phyloP scores from a whole-genome alignment of 805 yeast species.

The Zygoascus tannicola region DNA sequence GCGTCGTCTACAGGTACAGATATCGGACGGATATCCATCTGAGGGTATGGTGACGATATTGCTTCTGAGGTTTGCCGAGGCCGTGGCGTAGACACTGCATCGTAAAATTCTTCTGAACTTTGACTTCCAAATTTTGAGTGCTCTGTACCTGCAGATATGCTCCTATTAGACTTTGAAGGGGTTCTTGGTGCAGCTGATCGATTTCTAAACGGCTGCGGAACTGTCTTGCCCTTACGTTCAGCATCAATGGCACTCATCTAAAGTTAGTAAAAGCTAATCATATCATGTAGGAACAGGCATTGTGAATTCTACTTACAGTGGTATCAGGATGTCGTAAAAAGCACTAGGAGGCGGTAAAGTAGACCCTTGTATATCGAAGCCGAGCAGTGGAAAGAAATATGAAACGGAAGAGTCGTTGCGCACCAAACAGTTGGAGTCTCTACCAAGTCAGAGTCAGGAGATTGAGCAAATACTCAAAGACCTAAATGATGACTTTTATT shows the following conservation, averaged over 20 bases:
- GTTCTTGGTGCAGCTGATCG: not conserved
- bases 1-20: constrained; percentile 18
- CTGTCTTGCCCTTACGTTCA: not conserved
- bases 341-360: too few species aligned
- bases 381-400: too few species aligned
- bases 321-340: too few species aligned
- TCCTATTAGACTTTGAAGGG: not conserved
- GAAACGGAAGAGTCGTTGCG: too few species aligned
- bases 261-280: too few species aligned
- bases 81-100: not conserved
- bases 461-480: too few species aligned
- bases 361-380: too few species aligned
- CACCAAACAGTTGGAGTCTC: too few species aligned
- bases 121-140: not conserved
- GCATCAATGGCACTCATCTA: not conserved
- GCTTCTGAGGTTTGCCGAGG: not conserved
- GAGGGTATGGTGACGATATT: not conserved
- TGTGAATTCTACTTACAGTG: too few species aligned
- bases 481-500: too few species aligned
- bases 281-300: too few species aligned
- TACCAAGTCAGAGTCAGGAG: too few species aligned
- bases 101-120: not conserved
- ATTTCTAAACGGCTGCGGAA: not conserved
- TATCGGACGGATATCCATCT: constrained; percentile 10
- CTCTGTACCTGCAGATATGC: not conserved